These are phyloP conservation scores for Glycine latifolia DNA, from an alignment of 306 rosid species.

Conservation along the genomic window DNA sequence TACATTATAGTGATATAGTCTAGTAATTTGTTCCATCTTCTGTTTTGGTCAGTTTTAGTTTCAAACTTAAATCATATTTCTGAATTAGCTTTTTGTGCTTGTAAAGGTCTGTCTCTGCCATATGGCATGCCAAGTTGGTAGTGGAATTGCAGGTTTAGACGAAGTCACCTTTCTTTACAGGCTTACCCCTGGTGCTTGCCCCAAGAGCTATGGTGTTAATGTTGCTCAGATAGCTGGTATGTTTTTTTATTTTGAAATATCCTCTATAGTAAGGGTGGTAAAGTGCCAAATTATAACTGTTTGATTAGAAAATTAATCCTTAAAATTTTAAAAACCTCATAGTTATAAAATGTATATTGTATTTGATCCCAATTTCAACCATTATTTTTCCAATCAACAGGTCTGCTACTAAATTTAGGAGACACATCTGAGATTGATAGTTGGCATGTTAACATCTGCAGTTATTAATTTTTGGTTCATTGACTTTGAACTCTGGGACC, in stretches of 20 bases:
- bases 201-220: conserved; percentile 97
- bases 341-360: neutral
- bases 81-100: conserved; percentile 42
- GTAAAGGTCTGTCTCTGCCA: conserved; percentile 85
- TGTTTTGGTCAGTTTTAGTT: conserved; percentile 1
- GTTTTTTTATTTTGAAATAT: conserved; percentile 29
- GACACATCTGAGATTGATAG: neutral
- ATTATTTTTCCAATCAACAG: neutral
- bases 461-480: no score
- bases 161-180: conserved; percentile 96
- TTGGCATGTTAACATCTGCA: neutral
- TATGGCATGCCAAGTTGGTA: conserved; percentile 94
- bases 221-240: conserved; percentile 95
- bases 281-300: neutral
- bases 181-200: conserved; percentile 86
- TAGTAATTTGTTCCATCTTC: conserved; percentile 10
- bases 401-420: neutral
- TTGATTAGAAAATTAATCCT: neutral
- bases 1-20: no score
- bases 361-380: neutral
- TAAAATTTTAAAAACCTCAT: neutral
- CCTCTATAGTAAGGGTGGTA: neutral
- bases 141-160: conserved; percentile 70
- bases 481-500: no score
- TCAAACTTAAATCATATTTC: conserved; percentile 11